Evolutionary conservation across 345 rosid genomes (phyloP).

Genomic region (Salix viminalis): DNA sequence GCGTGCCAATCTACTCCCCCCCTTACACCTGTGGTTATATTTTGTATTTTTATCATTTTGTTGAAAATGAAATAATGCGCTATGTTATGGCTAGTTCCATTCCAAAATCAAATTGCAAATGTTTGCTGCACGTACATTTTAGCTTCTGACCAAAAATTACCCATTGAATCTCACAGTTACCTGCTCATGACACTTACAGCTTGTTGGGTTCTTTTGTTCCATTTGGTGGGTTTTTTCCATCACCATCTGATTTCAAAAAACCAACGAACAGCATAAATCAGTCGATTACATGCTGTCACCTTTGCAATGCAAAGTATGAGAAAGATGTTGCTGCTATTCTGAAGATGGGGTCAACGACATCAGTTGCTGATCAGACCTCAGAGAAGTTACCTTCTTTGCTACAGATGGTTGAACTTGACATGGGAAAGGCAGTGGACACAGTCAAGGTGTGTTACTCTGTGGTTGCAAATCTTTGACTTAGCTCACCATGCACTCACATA

Average conservation of each 20-base stretch:
- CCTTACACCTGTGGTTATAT: not conserved
- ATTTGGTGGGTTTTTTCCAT: conserved; percentile 67
- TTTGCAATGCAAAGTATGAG: conserved; percentile 56
- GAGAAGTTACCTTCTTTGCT: conserved; percentile 51
- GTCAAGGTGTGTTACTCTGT: conserved; percentile 40
- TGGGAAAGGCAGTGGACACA: conserved; percentile 27
- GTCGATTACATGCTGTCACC: conserved; percentile 38
- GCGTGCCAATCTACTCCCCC: not conserved
- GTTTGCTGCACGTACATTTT: not conserved
- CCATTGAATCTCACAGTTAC: conserved; percentile 38
- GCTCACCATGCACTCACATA: not conserved
- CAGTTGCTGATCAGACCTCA: conserved; percentile 40
- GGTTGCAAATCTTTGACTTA: conserved; percentile 8
- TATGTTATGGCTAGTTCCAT: not conserved
- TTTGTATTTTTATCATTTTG: not conserved
- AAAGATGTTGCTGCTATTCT: conserved; percentile 44
- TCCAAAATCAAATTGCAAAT: not conserved
- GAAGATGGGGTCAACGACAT: conserved; percentile 33
- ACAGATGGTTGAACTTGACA: conserved; percentile 34
- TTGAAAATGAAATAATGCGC: not conserved
- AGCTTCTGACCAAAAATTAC: conserved; percentile 17
- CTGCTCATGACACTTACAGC: conserved; percentile 45
- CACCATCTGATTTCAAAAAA: conserved; percentile 40
- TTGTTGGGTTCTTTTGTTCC: conserved; percentile 77
- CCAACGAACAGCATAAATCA: conserved; percentile 34